Conservation (phyloP, 2,329 filamentous ascomycete species). For the Chaetoscypha palmicola region DNA sequence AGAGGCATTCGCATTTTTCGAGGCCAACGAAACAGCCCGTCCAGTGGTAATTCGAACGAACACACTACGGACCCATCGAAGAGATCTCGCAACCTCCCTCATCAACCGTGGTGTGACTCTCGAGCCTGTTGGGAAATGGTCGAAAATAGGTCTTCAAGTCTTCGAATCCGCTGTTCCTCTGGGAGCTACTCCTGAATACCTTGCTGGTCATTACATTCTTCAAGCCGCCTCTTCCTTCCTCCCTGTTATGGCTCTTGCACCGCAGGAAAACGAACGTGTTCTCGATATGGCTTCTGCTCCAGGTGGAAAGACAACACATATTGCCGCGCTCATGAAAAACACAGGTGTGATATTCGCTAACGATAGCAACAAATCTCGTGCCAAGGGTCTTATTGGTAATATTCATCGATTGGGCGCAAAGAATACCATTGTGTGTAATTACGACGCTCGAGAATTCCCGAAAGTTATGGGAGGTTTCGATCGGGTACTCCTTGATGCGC, state of each 20-base stretch:
- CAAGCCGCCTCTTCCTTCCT: slow-evolving; percentile 96
- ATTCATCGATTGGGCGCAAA: slow-evolving; percentile 89
- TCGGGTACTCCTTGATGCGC: slow-evolving; percentile 85
- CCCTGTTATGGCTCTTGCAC: slow-evolving; percentile 93
- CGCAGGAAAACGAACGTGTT: slow-evolving; percentile 84
- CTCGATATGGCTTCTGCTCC: slow-evolving; percentile 92
- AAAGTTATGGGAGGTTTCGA: slow-evolving; percentile 94
- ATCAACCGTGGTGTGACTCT: slow-evolving; percentile 96
- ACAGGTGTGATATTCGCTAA: slow-evolving; percentile 94
- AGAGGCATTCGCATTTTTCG: slow-evolving; percentile 97
- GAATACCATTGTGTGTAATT: slow-evolving; percentile 92
- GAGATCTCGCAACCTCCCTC: slow-evolving; percentile 82
- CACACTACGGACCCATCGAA: slow-evolving; percentile 69
- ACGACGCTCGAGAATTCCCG: slow-evolving; percentile 90
- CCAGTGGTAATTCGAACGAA: slow-evolving; percentile 97
- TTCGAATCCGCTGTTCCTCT: slow-evolving; percentile 78
- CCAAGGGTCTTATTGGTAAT: slow-evolving; percentile 97
- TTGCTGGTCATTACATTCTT: slow-evolving; percentile 95
- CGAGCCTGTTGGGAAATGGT: slow-evolving; percentile 97
- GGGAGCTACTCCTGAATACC: slow-evolving; percentile 93
- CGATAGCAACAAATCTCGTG: slow-evolving; percentile 86
- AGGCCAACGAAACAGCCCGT: slow-evolving; percentile 91
- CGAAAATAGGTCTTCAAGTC: slow-evolving; percentile 92
- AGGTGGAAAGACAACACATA: slow-evolving; percentile 92
- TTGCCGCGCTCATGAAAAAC: slow-evolving; percentile 97